phyloP scores from a whole-genome alignment of 1,139 yeast genomes.

The Debaryomyces sp. region DNA sequence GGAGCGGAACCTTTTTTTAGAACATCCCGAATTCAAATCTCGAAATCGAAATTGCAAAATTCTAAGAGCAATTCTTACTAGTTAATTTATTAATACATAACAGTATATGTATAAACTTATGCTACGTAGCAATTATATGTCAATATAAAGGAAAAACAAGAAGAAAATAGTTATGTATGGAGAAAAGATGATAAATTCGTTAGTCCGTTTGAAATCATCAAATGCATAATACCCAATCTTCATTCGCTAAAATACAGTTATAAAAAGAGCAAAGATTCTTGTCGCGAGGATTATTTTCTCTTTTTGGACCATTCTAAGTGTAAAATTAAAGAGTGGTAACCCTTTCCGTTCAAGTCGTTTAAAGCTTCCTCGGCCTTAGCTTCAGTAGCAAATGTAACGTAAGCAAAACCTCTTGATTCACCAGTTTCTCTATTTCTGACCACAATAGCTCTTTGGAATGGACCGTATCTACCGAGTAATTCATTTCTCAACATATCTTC shows the following conservation, averaged over 20 bases:
- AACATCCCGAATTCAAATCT: background rate
- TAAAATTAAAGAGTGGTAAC: conserved; percentile 89
- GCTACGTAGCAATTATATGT: conserved; percentile 5
- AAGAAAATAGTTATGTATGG: background rate
- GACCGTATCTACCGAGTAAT: conserved; percentile 72
- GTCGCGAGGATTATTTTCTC: conserved; percentile 24
- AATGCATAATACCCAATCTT: conserved; percentile 4
- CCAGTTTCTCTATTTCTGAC: conserved; percentile 94
- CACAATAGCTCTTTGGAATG: conserved; percentile 77
- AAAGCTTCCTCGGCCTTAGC: conserved; percentile 76
- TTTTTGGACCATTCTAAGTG: conserved; percentile 67
- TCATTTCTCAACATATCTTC: conserved; percentile 80
- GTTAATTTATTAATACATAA: background rate
- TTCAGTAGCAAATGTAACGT: conserved; percentile 78
- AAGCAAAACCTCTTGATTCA: conserved; percentile 96
- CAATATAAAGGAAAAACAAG: conserved; percentile 1
- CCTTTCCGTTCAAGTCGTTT: conserved; percentile 82
- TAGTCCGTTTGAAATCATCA: background rate
- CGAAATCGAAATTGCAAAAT: background rate
- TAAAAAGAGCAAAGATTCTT: background rate
- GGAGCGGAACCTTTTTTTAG: background rate
- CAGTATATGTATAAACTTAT: conserved; percentile 4
- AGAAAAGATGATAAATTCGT: background rate
- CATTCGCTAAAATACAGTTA: conserved; percentile 7
- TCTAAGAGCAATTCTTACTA: background rate